These are phyloP conservation scores for Hysterium pulicare DNA, from an alignment of 2,329 filamentous ascomycete species.

Conservation along the genomic window DNA sequence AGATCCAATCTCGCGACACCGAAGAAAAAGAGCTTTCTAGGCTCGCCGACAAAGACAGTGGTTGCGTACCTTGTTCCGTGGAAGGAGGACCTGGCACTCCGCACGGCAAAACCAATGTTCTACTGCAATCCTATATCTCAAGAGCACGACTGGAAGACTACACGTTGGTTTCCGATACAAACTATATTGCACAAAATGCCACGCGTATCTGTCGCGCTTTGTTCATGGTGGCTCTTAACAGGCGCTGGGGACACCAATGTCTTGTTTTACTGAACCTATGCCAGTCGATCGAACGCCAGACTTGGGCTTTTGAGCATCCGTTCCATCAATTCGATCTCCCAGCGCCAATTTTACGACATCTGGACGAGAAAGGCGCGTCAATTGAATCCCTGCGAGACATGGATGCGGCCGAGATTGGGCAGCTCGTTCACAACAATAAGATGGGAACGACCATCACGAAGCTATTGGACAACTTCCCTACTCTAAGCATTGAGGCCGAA, in stretches of 20 bases:
- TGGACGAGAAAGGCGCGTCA: slow-evolving; percentile 77
- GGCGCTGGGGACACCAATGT: slow-evolving; percentile 94
- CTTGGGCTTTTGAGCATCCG: slow-evolving; percentile 94
- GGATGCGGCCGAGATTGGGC: slow-evolving; percentile 86
- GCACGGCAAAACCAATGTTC: slow-evolving; percentile 91
- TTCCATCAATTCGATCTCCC: slow-evolving; percentile 93
- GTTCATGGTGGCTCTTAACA: slow-evolving; percentile 96
- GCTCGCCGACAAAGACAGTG: slow-evolving; percentile 60
- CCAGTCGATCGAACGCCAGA: slow-evolving; percentile 93
- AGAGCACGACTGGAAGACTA: slow-evolving; percentile 87
- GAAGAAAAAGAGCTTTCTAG: slow-evolving; percentile 83
- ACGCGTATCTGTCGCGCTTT: slow-evolving; percentile 90
- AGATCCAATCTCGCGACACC: slow-evolving; percentile 86
- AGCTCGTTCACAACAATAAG: slow-evolving; percentile 82
- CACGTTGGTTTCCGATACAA: slow-evolving; percentile 83
- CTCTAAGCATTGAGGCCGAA: slow-evolving; percentile 83
- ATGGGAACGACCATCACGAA: slow-evolving; percentile 80
- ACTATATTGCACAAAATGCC: slow-evolving; percentile 93
- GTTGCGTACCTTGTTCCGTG: slow-evolving; percentile 69
- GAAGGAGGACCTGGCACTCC: slow-evolving; percentile 63
- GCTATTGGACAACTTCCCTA: slow-evolving; percentile 87
- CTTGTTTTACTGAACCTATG: slow-evolving; percentile 85
- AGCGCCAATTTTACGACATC: slow-evolving; percentile 73
- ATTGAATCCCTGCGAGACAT: slow-evolving; percentile 88
- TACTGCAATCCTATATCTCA: slow-evolving; percentile 92